phyloP scores from a whole-genome alignment of 176 grass and related monocot genomes.

The Echinochloa phyllopogon region DNA sequence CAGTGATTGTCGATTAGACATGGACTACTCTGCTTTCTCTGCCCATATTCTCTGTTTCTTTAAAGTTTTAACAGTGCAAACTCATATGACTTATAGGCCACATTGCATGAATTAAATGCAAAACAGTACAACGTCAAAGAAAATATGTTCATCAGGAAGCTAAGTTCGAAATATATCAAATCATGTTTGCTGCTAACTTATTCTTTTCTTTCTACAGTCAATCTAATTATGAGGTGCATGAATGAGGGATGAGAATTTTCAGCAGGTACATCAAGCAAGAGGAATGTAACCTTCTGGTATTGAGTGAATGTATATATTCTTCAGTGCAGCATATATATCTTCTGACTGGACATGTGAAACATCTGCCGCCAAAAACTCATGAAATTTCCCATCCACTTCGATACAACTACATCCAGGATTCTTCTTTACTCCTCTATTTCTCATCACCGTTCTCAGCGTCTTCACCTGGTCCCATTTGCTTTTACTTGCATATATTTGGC shows the following conservation, averaged over 20 bases:
- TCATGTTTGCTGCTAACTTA: background rate
- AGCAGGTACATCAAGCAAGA: conserved; percentile 11
- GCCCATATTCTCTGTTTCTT: background rate
- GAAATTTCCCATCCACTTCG: conserved; percentile 58
- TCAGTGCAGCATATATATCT: conserved; percentile 59
- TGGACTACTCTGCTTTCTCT: conserved; percentile 18
- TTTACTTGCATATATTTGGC: conserved; percentile 71
- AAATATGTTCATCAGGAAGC: conserved; percentile 22
- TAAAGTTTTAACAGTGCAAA: background rate
- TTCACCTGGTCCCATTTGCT: conserved; percentile 66
- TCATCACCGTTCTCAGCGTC: conserved; percentile 61
- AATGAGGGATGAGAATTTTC: background rate
- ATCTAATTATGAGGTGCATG: conserved; percentile 20
- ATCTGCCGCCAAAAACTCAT: conserved; percentile 58
- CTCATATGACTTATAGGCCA: conserved; percentile 15
- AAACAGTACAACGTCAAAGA: conserved; percentile 24
- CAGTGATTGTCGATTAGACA: background rate
- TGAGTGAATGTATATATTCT: conserved; percentile 65
- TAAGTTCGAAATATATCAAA: conserved; percentile 25
- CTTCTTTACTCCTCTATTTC: conserved; percentile 66
- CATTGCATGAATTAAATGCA: conserved; percentile 9
- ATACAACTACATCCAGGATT: conserved; percentile 66
- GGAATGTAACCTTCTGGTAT: conserved; percentile 52
- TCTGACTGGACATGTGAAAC: conserved; percentile 54
- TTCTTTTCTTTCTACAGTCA: conserved; percentile 29